A percentile compares a stretch with the other conserved stretches of the same genome.
Conservation (phyloP, 495 filamentous ascomycete genomes). For the Penicillium salamii region DNA sequence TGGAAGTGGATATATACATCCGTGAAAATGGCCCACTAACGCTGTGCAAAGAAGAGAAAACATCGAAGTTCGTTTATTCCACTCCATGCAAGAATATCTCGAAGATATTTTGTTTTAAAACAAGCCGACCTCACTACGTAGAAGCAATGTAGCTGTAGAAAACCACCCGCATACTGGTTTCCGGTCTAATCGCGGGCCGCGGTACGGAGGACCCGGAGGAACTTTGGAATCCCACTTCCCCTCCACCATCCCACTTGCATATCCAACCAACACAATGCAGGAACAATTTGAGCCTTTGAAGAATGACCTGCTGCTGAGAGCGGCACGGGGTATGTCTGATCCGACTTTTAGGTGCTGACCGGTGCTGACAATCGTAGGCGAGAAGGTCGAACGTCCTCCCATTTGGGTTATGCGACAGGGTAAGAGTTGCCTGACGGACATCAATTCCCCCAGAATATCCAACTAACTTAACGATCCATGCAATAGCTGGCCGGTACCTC, state of each 20-base stretch:
- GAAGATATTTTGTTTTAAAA: too few species aligned
- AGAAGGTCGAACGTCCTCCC: conserved; percentile 85
- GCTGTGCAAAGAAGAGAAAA: too few species aligned
- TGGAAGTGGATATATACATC: too few species aligned
- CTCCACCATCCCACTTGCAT: conserved; percentile 25
- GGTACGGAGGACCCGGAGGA: conserved; percentile 17
- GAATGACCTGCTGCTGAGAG: conserved; percentile 86
- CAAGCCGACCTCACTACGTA: too few species aligned
- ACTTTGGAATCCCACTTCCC: conserved; percentile 20
- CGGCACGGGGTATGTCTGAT: conserved; percentile 69
- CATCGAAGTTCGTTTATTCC: too few species aligned
- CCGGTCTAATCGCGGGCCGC: conserved; percentile 14
- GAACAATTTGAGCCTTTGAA: conserved; percentile 72
- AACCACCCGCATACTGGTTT: conserved; percentile 3
- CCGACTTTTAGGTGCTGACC: neutral
- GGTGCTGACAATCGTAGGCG: conserved; percentile 54
- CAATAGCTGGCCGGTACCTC: conserved; percentile 86
- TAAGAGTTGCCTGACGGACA: conserved; percentile 32
- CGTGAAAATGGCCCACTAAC: too few species aligned
- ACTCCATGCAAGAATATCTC: too few species aligned
- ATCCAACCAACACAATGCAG: conserved; percentile 48
- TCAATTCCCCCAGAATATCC: neutral
- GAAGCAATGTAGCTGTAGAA: too few species aligned
- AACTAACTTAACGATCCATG: neutral
- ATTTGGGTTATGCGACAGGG: conserved; percentile 99